A percentile compares a stretch with the other conserved stretches of the same genome.
Evolutionary conservation across 2,329 filamentous ascomycete species (phyloP).

Genomic region (Diaporthe citri): DNA sequence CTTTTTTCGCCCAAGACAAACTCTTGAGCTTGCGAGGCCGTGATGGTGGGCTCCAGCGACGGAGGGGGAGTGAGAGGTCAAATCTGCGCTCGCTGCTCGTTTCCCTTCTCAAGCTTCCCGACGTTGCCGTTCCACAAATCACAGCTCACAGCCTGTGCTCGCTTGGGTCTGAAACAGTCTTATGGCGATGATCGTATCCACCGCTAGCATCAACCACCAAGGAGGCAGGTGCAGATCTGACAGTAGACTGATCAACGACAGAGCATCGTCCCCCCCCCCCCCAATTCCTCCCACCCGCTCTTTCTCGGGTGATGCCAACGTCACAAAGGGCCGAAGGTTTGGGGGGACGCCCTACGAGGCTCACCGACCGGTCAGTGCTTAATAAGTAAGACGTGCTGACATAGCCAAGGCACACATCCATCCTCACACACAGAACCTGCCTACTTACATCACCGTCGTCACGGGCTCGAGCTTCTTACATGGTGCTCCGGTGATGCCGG

Average conservation of each 20-base stretch:
- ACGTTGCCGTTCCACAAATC: constrained; percentile 36
- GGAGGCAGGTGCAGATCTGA: constrained; percentile 22
- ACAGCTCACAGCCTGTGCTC: constrained; percentile 33
- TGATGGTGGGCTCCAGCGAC: neutral
- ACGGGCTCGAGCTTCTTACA: constrained; percentile 17
- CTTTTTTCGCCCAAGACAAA: constrained; percentile 19
- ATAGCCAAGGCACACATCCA: constrained; percentile 18
- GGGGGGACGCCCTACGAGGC: neutral
- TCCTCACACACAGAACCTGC: neutral
- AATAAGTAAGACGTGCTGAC: constrained; percentile 30
- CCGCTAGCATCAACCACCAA: neutral
- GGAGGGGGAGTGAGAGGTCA: neutral
- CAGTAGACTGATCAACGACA: constrained; percentile 16
- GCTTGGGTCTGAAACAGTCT: constrained; percentile 41
- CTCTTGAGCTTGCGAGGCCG: constrained; percentile 15
- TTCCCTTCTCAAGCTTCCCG: constrained; percentile 22
- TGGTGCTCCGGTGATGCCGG: constrained; percentile 12
- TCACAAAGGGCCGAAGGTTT: constrained; percentile 2
- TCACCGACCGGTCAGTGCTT: constrained; percentile 32
- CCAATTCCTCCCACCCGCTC: neutral
- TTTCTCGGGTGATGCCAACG: neutral
- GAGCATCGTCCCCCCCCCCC: neutral
- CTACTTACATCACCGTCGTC: constrained; percentile 13
- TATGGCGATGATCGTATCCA: constrained; percentile 35
- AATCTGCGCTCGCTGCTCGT: constrained; percentile 20